Base-by-base conservation (phyloP, 2,329 filamentous ascomycete genomes). In the Penicillium paneum region DNA sequence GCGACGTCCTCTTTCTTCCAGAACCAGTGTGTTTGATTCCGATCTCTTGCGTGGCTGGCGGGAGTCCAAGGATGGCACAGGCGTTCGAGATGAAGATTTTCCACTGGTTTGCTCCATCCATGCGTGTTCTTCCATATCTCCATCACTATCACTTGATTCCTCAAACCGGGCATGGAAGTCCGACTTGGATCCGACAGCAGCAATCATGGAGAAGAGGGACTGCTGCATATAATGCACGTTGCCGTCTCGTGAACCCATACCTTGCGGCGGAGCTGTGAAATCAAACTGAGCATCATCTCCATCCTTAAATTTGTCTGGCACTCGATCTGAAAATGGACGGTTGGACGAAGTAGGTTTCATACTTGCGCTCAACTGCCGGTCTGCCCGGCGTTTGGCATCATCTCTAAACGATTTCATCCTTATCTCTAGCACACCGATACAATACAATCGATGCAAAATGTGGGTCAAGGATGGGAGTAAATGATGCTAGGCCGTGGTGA, bases 131-230 rank as follows among this genome's bases (percentile, higher is more conserved):
- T 74, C 74, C 3, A 71, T 73, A 17, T 80, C 79, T n/a, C 76
- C 81, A 44, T 90, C 88, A 60, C 91, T 91, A 64, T 93, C 91
- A 64, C 90, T 94, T 38, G 88, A 91, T 61, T 88, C 88, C 67
- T 91, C 88, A 71, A 94, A 93, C 35, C 89, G 84, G 55, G 89
- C 83, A 71, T 90, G 87, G 68, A 95, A 91, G 73, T 95, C 88
- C 48, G 89, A 86, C 55, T 85, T 85, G 29, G 90, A 92, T 7
- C 91, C 90, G 35, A 91, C 91, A 15, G 91, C 90, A 7, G 92
- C 90, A 62, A 97, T 92, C 75, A 97, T 84, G 50, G 91, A 91
- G 71, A 97, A 96, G 52, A 97, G 87, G 61, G 90, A 95, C 78
- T 96, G 92, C 73, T 96, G 94, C 86, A 96, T 90, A 67, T 91